Percentiles rank a stretch among this genome's conserved stretches.
phyloP scores from a whole-genome alignment of 768 basidiomycete genomes.

The Trametes cubensis region DNA sequence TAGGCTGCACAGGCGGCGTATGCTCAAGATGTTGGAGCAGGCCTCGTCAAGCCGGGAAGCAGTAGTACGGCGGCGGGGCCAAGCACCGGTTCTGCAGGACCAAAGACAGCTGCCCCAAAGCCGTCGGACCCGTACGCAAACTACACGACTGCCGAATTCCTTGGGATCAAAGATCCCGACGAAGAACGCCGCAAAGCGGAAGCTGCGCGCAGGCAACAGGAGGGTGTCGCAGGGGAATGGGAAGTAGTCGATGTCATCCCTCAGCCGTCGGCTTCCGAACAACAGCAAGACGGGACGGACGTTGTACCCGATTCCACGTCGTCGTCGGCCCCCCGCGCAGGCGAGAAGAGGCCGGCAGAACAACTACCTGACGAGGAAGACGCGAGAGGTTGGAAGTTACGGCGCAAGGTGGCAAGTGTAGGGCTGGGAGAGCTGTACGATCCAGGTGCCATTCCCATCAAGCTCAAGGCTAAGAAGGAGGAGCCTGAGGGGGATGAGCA shows the following conservation, averaged over 20 bases:
- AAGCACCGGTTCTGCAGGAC: conserved; percentile 41
- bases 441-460: conserved; percentile 68
- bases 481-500: conserved; percentile 11
- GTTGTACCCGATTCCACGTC: conserved; percentile 5
- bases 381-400: conserved; percentile 63
- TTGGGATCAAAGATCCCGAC: conserved; percentile 82
- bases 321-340: conserved; percentile 23
- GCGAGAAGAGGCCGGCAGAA: conserved; percentile 34
- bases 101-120: conserved; percentile 41
- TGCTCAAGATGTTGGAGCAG: conserved; percentile 75
- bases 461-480: conserved; percentile 60
- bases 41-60: conserved; percentile 51
- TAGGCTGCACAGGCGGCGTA: conserved; percentile 83
- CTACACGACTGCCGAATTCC: conserved; percentile 84
- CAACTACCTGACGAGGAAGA: conserved; percentile 49
- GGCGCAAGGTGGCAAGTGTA: conserved; percentile 58
- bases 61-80: conserved; percentile 36
- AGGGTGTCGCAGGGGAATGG: conserved; percentile 83
- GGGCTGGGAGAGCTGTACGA: conserved; percentile 85
- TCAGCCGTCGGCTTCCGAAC: conserved; percentile 27
- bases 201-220: conserved; percentile 56
- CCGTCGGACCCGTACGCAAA: conserved; percentile 73
- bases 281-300: conserved; percentile 15
- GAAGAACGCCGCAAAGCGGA: conserved; percentile 65
- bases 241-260: conserved; percentile 53